Base-by-base conservation (phyloP, 352 stramenopile genomes). In the Phytophthora cryptogea region DNA sequence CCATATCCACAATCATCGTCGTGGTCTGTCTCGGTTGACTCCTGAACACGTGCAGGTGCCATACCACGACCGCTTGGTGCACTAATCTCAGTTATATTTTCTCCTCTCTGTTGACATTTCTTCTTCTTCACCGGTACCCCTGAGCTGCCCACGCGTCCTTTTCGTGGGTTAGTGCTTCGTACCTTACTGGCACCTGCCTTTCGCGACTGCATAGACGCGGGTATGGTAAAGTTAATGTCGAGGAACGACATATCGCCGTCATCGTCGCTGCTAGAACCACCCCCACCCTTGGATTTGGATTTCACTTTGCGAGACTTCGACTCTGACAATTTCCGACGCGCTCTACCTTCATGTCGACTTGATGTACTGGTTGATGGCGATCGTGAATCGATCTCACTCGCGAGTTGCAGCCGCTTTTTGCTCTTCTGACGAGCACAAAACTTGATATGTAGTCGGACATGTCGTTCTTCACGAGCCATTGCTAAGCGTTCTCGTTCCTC, bases 401-500 rank as follows among this genome's bases (percentile, higher is more conserved):
- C 36, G 27, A 69, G 55, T 28, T 66, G 59, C 11, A 54, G 49
- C 14, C 63, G 49, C 41, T 51, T 66, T 17, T 66, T 65, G 28
- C 5, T 43, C 8, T 37, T 35, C 23, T 74, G 66, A 6, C 62
- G 66, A 60, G 42, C 62, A 23, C 65, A 59, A 47, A 80, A 59
- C 55, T 92, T 90, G 14, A 70, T 42, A 10, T 80, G 54, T 2
- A 95, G 23, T 17, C 76, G 65, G 16, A 70, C 58, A 8, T 88
- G 74, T 14, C 83, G 59, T 62, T 94, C 86, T 57, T 93, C 86
- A n/a, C 81, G 74, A 43, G 69, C 60, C 83, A 95, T 90, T 0
- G 72, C 63, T 17, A 83, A 68, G 11, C 79, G 70, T 54, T 95
- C 86, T 9, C 66, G 66, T 36, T 88, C 76, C 66, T 92, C 80